Base-by-base conservation (phyloP, 1,284 basidiomycete genomes). In the Fomes fomentarius region DNA sequence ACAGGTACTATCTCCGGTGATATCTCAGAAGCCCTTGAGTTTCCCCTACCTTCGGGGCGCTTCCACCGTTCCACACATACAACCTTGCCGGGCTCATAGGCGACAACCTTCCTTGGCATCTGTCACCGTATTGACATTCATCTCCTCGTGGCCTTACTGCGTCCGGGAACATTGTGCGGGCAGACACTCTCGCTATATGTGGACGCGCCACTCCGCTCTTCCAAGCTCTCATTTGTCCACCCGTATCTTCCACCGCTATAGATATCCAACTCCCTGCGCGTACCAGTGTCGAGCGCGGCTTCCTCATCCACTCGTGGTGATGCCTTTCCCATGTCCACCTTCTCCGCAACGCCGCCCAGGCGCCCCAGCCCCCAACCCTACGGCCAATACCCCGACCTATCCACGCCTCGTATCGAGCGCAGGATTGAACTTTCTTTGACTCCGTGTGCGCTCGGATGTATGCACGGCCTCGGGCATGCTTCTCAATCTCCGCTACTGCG, bases 191-290 rank as follows among this genome's bases (percentile, higher is more conserved):
- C 24, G 7, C 21, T 25, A 21, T 5, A 28, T 24, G 22, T 21
- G 37, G 40, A 37, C 19, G 38, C 38, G 17, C 51, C 51, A 42
- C 45, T 12, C 14, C 24, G 19, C 17, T 4, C 28, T 31, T 19
- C 31, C 15, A 31, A 24, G 25, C 25, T 28, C 45, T 19, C 51
- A 30, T 52, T 52, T 39, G 44, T 37, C 30, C 33, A 31, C 46
- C 26, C 8, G 39, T 44, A 41, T 19, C 30, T 17, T 19, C 37
- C 47, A 24, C 37, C n/a, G 28, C 55, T 60, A 57, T 60, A 57
- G 52, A 55, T 60, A 60, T 52, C 58, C 43, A 50, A 43, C 6
- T n/a, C 22, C 50, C 42, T 51, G 50, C 44, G 42, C 53, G 35
- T 15, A 43, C 58, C 52, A 40, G 58, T 57, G 58, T 48, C 12